Evolutionary conservation across 1,139 yeast species (phyloP), one percentile per base, ranked within the genome.

Genomic region (Protomyces macrosporus): DNA sequence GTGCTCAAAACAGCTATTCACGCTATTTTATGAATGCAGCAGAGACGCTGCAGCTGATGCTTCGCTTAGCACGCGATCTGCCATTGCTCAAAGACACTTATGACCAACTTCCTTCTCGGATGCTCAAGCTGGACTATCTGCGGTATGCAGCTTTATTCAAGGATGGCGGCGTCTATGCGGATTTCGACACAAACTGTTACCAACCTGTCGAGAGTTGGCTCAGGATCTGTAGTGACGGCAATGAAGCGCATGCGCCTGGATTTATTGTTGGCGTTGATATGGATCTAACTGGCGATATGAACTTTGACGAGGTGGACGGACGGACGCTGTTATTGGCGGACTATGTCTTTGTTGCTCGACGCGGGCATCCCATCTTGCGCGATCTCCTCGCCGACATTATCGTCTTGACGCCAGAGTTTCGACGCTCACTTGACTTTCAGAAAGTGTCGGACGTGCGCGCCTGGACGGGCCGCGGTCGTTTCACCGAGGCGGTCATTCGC

Each of bases 391-490:
- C 95, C 4, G 80, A 81, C 60, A 89, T 93, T 69, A 87, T 97
- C 0, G 90, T 89, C 45, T 78, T 81, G 6, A 91, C 98, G 0
- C 33, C 48, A 7, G 30, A 42, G 23, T 42, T 14, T 10, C 23
- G 5, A 14, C 23, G 23, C 9, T 23, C n/a, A 16, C 76, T 90
- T 61, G 69, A 72, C 39, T 75, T 78, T 73, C 65, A 78, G 76
- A 68, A 81, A 81, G 90, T 87, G 71, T 16, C 52, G 45, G 55
- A 45, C 12, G 85, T 93, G 65, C 90, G 91, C 97, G 84, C 89
- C 72, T 93, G 98, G 98, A 91, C 98, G 0, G 98, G 98, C 0
- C 96, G 97, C 1, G 98, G 97, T 0, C 82, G 89, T 35, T 93
- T 90, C 84, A 89, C 98, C 0, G 98, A 93, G 74, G 77, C 16